Conservation (phyloP, 2,329 filamentous ascomycete genomes). For the Fusarium sp. region DNA sequence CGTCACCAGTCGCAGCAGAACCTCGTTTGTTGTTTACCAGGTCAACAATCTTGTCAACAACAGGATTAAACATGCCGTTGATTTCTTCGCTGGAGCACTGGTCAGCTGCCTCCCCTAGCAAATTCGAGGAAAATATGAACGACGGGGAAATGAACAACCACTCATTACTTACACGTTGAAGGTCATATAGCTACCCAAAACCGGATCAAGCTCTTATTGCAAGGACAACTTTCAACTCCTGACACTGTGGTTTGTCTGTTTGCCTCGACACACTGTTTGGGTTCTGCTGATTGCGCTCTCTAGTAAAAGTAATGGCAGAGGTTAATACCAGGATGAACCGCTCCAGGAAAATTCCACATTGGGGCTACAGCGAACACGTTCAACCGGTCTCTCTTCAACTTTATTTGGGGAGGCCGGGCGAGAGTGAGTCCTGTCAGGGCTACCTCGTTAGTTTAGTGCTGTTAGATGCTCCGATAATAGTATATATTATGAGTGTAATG, state of each 20-base stretch:
- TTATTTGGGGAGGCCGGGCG: accelerated
- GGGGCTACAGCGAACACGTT: background rate
- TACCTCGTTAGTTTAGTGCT: background rate
- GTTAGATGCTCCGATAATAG: background rate
- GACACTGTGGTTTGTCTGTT: accelerated
- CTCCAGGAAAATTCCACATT: background rate
- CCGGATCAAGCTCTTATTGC: background rate
- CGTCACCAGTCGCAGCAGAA: background rate
- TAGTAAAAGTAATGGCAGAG: accelerated
- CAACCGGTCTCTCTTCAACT: no score
- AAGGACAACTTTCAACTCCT: background rate
- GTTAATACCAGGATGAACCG: background rate
- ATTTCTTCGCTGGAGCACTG: background rate
- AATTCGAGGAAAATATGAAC: background rate
- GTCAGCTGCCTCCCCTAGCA: background rate
- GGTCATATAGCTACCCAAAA: background rate
- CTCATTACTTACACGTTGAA: background rate
- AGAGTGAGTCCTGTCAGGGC: no score
- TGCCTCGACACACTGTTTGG: background rate
- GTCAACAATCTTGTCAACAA: background rate
- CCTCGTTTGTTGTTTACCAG: background rate
- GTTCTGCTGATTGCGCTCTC: background rate
- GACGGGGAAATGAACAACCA: background rate
- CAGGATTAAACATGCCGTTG: background rate
- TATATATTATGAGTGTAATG: background rate